A percentile compares a stretch with the other conserved stretches of the same genome.
Conservation (phyloP, 1,284 basidiomycete species). For the Cutaneotrichosporon arboriforme region DNA sequence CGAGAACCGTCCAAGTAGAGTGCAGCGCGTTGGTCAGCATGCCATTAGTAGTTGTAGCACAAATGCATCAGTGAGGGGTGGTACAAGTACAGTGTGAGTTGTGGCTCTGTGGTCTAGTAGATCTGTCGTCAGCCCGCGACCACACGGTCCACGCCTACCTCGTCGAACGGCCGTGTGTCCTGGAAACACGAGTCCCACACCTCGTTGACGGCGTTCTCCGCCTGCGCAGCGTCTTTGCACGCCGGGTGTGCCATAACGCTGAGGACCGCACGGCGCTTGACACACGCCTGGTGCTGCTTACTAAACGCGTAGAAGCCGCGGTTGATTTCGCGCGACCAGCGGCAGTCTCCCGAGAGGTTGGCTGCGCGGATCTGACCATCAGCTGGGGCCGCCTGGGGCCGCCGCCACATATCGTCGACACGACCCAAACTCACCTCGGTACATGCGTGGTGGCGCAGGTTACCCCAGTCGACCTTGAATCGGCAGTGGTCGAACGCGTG, state of each 20-base stretch:
- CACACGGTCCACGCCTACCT: slow-evolving; percentile 53
- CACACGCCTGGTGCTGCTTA: slow-evolving; percentile 91
- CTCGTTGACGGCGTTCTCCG: slow-evolving; percentile 85
- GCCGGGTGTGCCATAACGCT: slow-evolving; percentile 75
- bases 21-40: too few relatives aligned
- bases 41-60: background rate
- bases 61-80: slow-evolving; percentile 5
- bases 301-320: slow-evolving; percentile 72
- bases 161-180: slow-evolving; percentile 94
- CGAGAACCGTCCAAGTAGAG: too few relatives aligned
- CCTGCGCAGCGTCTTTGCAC: slow-evolving; percentile 70
- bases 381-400: background rate
- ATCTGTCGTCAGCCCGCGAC: slow-evolving; percentile 7
- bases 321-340: slow-evolving; percentile 68
- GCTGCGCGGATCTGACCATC: slow-evolving; percentile 80
- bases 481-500: slow-evolving; percentile 93
- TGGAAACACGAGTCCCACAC: slow-evolving; percentile 95
- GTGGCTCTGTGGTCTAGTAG: slow-evolving; percentile 6
- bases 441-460: slow-evolving; percentile 90
- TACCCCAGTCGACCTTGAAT: slow-evolving; percentile 87
- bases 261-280: slow-evolving; percentile 75
- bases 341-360: slow-evolving; percentile 87
- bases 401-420: background rate
- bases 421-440: slow-evolving; percentile 64
- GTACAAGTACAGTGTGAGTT: background rate